Evolutionary conservation across 495 filamentous ascomycete species (phyloP).

Genomic region (Tuber melanosporum): DNA sequence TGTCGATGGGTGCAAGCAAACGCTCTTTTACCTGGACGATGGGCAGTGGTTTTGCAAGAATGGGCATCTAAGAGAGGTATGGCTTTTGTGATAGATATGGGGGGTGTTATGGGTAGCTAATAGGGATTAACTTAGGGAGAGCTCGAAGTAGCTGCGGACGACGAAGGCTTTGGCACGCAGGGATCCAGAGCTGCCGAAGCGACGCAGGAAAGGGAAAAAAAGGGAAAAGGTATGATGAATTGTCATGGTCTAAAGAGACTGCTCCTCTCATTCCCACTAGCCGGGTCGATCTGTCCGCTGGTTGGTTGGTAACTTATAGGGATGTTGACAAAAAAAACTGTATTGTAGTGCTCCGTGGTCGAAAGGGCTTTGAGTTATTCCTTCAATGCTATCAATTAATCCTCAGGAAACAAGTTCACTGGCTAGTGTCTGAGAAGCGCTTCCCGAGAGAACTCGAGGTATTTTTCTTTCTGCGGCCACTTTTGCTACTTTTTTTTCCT

Average conservation of each 20-base stretch:
- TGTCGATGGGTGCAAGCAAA: constrained; percentile 59
- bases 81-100: background rate
- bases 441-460: constrained; percentile 63
- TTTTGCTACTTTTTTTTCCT: background rate
- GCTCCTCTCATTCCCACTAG: background rate
- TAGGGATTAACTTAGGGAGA: constrained; percentile 32
- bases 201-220: constrained; percentile 51
- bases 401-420: constrained; percentile 64
- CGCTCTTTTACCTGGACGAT: constrained; percentile 57
- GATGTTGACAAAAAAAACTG: background rate
- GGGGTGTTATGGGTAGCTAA: background rate
- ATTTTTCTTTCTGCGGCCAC: constrained; percentile 35
- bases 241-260: background rate
- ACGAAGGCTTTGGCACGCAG: constrained; percentile 63
- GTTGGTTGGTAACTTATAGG: background rate
- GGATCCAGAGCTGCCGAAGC: constrained; percentile 56
- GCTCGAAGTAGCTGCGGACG: constrained; percentile 58
- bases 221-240: constrained; percentile 46
- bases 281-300: background rate
- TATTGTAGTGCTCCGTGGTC: constrained; percentile 33
- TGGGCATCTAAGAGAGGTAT: constrained; percentile 60
- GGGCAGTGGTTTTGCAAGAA: constrained; percentile 60
- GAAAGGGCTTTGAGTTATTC: constrained; percentile 64
- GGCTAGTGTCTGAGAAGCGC: constrained; percentile 54
- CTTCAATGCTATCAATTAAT: constrained; percentile 82